Evolutionary conservation across 1,284 basidiomycete genomes (phyloP), one percentile per base, ranked within the genome.

Genomic region (Fomitiporia mediterranea): DNA sequence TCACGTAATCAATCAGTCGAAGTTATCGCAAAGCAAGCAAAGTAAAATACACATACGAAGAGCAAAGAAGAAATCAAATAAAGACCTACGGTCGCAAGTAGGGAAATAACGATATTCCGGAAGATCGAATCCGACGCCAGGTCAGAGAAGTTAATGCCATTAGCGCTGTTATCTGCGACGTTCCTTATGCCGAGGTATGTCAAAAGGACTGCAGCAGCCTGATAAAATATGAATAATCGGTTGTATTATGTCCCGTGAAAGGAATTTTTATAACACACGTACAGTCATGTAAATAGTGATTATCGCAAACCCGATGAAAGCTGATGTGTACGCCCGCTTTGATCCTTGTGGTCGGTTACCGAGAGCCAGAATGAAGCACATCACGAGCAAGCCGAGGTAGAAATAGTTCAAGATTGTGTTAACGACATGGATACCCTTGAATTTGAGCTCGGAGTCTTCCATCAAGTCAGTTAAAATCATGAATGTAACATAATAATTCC

Each of bases 221-320:
- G 64, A 4, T 49, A 19, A 54, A 55, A 62, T 53, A 15, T 57
- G 52, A 15, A 46, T 42, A 30, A 43, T 28, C 35, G 52, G 37
- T 69, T 47, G 23, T 44, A 37, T 32, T 47, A 25, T 27, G 35
- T 53, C 40, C 32, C 11, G 7, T 34, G 7, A 34, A 13, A 6
- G 32, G 32, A 34, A 34, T 13, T 34, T 34, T 34, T 32, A 47
- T 28, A 54, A 21, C 21, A 15, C 8, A 65, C 84, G 48, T 55
- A 93, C 91, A 60, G 82, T 91, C 94, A 97, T 97, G 68, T 97
- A 97, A 11, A 93, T 69, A 30, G 93, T 96, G 60, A 97, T 84
- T 15, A 93, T 15, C 3, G 78, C 91, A 69, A 94, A 96, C 0
- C 91, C 91, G 35, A 94, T 65, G 66, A 95, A 84, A 35, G 90